Percentiles rank a stretch among this genome's conserved stretches.
Evolutionary conservation across 495 filamentous ascomycete genomes (phyloP).

Genomic region (Durotheca rogersii): DNA sequence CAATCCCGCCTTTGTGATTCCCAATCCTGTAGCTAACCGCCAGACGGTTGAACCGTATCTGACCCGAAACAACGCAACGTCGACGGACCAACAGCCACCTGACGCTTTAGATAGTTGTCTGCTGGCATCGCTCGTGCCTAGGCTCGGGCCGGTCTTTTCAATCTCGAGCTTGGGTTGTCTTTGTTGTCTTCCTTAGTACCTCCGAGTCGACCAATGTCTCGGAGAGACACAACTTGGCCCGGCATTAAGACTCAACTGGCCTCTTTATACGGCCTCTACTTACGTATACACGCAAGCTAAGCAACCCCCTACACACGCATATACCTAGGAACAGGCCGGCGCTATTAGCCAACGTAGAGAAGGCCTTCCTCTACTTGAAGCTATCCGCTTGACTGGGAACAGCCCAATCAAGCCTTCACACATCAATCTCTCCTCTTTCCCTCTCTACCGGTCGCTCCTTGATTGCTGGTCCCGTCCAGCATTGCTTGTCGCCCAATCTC

Average conservation of each 20-base stretch:
- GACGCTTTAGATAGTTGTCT: constrained; percentile 9
- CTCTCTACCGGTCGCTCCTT: constrained; percentile 1
- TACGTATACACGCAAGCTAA: no score
- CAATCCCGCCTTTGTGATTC: constrained; percentile 1
- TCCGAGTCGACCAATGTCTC: constrained; percentile 6
- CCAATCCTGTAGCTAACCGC: constrained; percentile 28
- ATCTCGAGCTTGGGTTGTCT: constrained; percentile 1
- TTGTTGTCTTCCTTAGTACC: constrained; percentile 5
- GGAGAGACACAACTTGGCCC: not conserved
- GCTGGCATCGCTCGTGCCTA: constrained; percentile 14
- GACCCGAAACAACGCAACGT: constrained; percentile 35
- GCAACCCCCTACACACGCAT: not conserved
- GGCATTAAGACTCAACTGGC: no score
- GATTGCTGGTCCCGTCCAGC: constrained; percentile 4
- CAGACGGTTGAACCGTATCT: constrained; percentile 25
- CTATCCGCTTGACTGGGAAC: constrained; percentile 1
- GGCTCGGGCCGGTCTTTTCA: constrained; percentile 26
- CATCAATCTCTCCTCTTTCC: no score
- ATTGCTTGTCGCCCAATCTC: constrained; percentile 23
- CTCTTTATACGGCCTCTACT: no score
- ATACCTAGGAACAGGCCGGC: not conserved
- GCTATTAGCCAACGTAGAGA: constrained; percentile 4
- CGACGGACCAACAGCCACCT: constrained; percentile 14
- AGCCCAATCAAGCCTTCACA: constrained; percentile 18
- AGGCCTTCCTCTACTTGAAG: not conserved